Percentiles rank a stretch among this genome's conserved stretches.
These are phyloP conservation scores for Botrytis medusae DNA, from an alignment of 2,329 filamentous ascomycete species.

Conservation along the genomic window DNA sequence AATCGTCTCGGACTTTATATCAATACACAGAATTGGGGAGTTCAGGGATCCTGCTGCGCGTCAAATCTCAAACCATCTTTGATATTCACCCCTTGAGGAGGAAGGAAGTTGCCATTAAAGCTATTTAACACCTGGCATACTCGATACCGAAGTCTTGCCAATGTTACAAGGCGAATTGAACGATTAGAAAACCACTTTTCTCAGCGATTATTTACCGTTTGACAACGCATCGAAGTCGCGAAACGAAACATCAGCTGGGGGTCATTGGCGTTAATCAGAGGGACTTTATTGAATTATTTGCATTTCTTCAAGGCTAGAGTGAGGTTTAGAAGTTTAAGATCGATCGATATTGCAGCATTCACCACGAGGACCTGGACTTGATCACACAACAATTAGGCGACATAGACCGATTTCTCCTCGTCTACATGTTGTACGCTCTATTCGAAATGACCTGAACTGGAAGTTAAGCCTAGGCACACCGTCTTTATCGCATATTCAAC, in stretches of 20 bases:
- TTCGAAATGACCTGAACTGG: slow-evolving; percentile 12
- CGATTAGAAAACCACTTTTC: background rate
- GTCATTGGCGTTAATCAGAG: slow-evolving; percentile 1
- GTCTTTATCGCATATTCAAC: slow-evolving; percentile 11
- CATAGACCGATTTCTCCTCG: background rate
- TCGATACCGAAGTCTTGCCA: background rate
- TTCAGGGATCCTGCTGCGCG: background rate
- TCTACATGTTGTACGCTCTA: background rate
- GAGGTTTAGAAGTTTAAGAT: background rate
- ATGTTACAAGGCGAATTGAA: background rate
- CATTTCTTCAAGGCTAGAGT: background rate
- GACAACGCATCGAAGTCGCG: background rate
- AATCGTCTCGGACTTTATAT: background rate
- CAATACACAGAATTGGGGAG: background rate
- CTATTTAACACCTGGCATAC: background rate
- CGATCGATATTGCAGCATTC: background rate
- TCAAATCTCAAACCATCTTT: slow-evolving; percentile 9
- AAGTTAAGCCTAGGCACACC: background rate
- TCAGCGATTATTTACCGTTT: background rate
- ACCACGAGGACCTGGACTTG: background rate
- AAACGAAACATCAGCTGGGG: background rate
- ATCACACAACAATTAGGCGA: background rate
- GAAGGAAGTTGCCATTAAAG: background rate
- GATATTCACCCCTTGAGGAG: background rate
- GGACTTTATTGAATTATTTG: background rate